Evolutionary conservation across 2,329 filamentous ascomycete genomes (phyloP).

Genomic region (Aspergillus sp.): DNA sequence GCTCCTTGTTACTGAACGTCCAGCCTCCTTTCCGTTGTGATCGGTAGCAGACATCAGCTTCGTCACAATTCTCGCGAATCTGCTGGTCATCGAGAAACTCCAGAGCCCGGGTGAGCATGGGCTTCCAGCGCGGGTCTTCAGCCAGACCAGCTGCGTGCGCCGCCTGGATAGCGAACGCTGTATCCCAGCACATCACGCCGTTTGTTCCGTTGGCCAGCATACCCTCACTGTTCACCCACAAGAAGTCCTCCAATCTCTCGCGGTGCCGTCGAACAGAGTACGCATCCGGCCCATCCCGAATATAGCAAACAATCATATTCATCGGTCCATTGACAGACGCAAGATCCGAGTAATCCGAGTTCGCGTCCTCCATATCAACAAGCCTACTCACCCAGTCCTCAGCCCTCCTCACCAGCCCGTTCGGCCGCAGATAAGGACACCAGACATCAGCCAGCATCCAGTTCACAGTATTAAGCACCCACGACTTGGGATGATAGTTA

Average conservation of each 20-base stretch:
- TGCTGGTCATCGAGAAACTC: constrained; percentile 88
- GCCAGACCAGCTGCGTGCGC: constrained; percentile 76
- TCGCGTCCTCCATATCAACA: constrained; percentile 87
- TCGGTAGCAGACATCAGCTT: constrained; percentile 80
- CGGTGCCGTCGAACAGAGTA: constrained; percentile 71
- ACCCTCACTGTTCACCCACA: constrained; percentile 90
- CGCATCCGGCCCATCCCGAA: constrained; percentile 76
- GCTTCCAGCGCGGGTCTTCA: constrained; percentile 72
- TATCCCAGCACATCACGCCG: constrained; percentile 96
- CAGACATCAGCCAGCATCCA: constrained; percentile 77
- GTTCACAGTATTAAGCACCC: constrained; percentile 75
- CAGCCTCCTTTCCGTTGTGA: constrained; percentile 90
- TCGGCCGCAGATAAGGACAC: constrained; percentile 71
- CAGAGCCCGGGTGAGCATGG: constrained; percentile 80
- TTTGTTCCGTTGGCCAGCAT: constrained; percentile 97
- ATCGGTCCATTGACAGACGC: constrained; percentile 88
- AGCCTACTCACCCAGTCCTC: constrained; percentile 81
- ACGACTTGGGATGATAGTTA: constrained; percentile 91
- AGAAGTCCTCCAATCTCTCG: constrained; percentile 77
- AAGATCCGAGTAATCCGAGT: constrained; percentile 82
- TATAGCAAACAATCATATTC: constrained; percentile 82
- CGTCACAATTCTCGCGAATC: constrained; percentile 75
- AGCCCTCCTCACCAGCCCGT: constrained; percentile 65
- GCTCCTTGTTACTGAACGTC: constrained; percentile 89
- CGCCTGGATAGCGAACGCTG: constrained; percentile 82